Conservation (phyloP, 169 alveolate species). For the Besnoitia besnoiti region DNA sequence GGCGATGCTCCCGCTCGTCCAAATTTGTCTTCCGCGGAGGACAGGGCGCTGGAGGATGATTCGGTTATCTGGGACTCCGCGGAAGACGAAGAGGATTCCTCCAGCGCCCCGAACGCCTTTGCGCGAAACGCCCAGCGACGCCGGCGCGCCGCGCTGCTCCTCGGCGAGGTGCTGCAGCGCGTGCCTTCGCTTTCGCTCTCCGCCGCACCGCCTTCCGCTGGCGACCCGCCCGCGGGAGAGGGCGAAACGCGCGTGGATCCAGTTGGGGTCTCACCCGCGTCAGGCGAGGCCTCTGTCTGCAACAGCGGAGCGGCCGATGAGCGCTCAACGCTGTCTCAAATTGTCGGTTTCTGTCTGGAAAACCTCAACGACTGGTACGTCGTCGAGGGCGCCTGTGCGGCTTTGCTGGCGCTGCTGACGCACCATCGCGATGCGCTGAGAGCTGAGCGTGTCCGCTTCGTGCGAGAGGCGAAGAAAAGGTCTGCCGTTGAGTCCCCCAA, state of each 20-base stretch:
- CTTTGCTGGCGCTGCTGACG: neutral
- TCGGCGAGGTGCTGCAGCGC: conserved; percentile 36
- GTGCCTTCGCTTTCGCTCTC: neutral
- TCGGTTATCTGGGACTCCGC: neutral
- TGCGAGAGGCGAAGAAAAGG: conserved; percentile 2
- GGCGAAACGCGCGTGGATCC: neutral
- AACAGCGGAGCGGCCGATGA: too few species aligned
- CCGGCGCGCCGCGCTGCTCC: conserved; percentile 16
- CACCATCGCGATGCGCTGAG: neutral
- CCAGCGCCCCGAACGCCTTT: neutral
- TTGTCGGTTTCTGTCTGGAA: neutral
- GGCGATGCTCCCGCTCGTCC: too few species aligned
- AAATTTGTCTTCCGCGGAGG: neutral
- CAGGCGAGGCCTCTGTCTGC: too few species aligned
- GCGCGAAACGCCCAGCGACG: conserved; percentile 23
- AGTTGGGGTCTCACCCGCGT: neutral
- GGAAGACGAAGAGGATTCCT: neutral
- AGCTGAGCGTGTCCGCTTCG: neutral
- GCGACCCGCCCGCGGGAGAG: neutral
- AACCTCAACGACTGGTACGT: conserved; percentile 20
- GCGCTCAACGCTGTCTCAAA: neutral
- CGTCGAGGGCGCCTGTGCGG: conserved; percentile 23
- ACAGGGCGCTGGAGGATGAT: neutral
- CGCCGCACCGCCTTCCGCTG: neutral
- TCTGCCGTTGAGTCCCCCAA: neutral